Conservation (phyloP, 2,329 filamentous ascomycete genomes). For the Curvularia eragrostidis region DNA sequence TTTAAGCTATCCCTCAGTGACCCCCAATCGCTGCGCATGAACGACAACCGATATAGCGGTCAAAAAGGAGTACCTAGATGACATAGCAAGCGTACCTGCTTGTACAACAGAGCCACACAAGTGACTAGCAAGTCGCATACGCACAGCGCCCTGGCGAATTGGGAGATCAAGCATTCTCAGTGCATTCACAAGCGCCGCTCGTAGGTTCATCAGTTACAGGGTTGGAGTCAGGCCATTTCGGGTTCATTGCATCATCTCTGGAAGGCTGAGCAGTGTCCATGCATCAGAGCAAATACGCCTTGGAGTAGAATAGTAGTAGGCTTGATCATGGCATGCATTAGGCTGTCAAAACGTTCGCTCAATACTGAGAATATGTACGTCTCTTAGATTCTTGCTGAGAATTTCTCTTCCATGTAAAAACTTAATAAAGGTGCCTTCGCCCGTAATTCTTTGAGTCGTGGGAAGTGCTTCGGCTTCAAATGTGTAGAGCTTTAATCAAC, state of each 20-base stretch:
- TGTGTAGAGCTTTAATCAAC: too few relatives aligned
- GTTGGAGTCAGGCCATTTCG: slow-evolving; percentile 6
- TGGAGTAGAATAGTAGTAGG: neutral
- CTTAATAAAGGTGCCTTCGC: neutral
- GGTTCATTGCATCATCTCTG: neutral
- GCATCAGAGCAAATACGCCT: neutral
- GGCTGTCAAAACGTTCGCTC: neutral
- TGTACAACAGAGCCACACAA: neutral
- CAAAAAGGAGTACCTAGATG: too few relatives aligned
- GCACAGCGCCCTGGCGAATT: slow-evolving; percentile 1
- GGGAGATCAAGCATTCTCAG: slow-evolving; percentile 6
- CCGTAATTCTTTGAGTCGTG: too few relatives aligned
- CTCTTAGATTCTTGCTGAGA: neutral
- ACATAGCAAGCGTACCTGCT: too few relatives aligned
- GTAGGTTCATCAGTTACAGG: slow-evolving; percentile 6
- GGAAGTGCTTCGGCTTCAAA: too few relatives aligned
- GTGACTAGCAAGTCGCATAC: neutral
- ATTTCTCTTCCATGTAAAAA: neutral
- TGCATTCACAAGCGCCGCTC: slow-evolving; percentile 3
- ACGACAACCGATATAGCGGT: too few relatives aligned
- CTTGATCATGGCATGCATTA: neutral
- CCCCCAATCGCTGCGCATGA: too few relatives aligned
- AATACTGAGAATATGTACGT: neutral
- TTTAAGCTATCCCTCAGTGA: too few relatives aligned
- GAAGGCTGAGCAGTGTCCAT: neutral